Evolutionary conservation across 2,329 filamentous ascomycete genomes (phyloP), one percentile per base, ranked within the genome.

Genomic region (Claviceps sp.): DNA sequence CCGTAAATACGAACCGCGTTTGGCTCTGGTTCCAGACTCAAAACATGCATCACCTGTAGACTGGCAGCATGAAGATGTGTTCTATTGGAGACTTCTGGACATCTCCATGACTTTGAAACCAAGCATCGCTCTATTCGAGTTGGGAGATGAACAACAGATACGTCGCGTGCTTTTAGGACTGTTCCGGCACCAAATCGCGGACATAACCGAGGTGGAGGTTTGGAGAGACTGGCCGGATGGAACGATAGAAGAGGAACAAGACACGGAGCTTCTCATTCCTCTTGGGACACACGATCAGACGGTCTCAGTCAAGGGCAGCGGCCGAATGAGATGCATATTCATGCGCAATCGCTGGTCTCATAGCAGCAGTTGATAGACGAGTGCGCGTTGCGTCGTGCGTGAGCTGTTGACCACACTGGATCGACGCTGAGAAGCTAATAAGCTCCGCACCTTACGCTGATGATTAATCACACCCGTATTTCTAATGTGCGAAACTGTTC

Each of bases 1-100:
- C 34, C 79, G 88, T 16, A 80, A 80, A 45, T 88, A 81, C 63
- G 93, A 98, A 67, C 93, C 93, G 3, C 78, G 72, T 56, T 68
- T 86, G 13, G 93, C 93, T 0, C 73, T 97, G 14, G 86, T 97
- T 9, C 77, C 78, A 0, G 56, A 56, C 14, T 52, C 61, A 2
- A 52, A 52, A 52, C 44, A 52, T 68, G 58, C 62, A 11, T 50
- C 57, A 9, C 66, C 68, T 4, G 26, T 52, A 11, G 58, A 59
- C 9, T 70, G 69, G 57, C 52, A 57, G 5, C 62, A 61, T 42
- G 71, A 75, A 52, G 71, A 81, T 50, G 65, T 77, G 1, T 93
- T 93, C 63, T 93, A 93, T 61, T 74, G 75, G 2, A 72, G 76
- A 5, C 67, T 93, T 1, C 64, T 89, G 1, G 66, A 76, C 0